A percentile compares a stretch with the other conserved stretches of the same genome.
These are phyloP conservation scores for Claviceps sp. DNA, from an alignment of 2,329 filamentous ascomycete species.

Conservation along the genomic window DNA sequence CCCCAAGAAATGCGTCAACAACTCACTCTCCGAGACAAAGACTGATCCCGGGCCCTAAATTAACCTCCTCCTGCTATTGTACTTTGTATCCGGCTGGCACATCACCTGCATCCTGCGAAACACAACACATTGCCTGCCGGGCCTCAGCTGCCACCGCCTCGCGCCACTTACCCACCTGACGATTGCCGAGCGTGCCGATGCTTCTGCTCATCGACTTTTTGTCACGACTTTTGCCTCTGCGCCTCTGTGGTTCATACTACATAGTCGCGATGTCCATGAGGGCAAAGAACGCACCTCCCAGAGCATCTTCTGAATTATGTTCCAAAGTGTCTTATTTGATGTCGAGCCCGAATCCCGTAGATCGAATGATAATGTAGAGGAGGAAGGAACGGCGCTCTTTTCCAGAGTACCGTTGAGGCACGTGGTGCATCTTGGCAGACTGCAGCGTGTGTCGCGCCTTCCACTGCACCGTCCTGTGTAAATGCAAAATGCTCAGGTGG, in stretches of 20 bases:
- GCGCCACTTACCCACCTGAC: not conserved
- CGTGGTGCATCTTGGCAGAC: not conserved
- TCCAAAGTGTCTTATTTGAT: too few species aligned
- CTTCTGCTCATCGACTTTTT: too few species aligned
- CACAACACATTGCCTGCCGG: not conserved
- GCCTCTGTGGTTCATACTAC: too few species aligned
- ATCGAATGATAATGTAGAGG: too few species aligned
- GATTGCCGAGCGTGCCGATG: not conserved
- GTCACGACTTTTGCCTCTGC: not conserved
- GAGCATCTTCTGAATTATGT: too few species aligned
- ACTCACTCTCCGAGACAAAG: too few species aligned
- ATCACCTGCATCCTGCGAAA: not conserved
- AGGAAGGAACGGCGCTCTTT: not conserved
- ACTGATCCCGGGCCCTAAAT: too few species aligned
- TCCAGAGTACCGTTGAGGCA: not conserved
- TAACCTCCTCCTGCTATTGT: too few species aligned
- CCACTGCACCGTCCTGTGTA: not conserved
- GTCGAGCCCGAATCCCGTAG: too few species aligned
- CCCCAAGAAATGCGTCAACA: too few species aligned
- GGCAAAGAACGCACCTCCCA: too few species aligned
- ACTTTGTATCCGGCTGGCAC: not conserved
- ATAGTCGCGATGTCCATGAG: too few species aligned
- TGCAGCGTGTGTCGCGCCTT: not conserved
- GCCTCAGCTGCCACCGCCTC: not conserved
- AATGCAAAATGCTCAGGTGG: not conserved